Base-by-base conservation (phyloP, 2,329 filamentous ascomycete genomes). In the Nannizziopsis barbatae region DNA sequence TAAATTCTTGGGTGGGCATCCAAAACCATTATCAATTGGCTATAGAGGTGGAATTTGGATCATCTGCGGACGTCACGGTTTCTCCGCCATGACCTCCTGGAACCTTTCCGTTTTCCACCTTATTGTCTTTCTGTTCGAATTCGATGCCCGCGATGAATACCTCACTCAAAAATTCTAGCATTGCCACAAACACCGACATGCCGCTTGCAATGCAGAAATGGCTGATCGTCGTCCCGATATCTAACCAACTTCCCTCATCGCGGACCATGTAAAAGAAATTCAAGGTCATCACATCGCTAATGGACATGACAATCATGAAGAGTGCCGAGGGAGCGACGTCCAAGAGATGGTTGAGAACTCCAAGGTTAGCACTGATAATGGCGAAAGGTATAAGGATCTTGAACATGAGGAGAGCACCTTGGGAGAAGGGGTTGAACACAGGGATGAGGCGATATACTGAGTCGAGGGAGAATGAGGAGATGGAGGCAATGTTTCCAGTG, bases 221-320 rank as follows among this genome's bases (percentile, higher is more conserved):
- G 60, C 80, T 94, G 56, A 98, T 98, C 2, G 87, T 95, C 22
- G 87, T 94, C 30, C 92, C 92, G 62, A 98, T 98, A 63, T 98
- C 92, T 51, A 98, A 70, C 92, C 92, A 98, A 17, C 84, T 92
- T 0, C 92, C 92, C 63, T 98, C 92, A 58, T 98, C 92, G 60
- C 84, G 85, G 40, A 98, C 92, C 58, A 95, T 86, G 80, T 86
- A 98, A 69, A 98, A 98, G 72, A 98, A 98, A 59, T 92, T 86
- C 45, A 98, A 74, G 2, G 92, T 96, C 63, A 96, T 75, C 43
- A 95, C 79, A 62, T 98, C 92, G 52, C 84, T 89, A 45, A 93
- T 79, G 0, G 84, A 85, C 79, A 95, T 94, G 44, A 94, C 88
- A 1, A 90, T 71, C 83, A 95, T 95, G 69, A 96, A 95, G 3